Evolutionary conservation across 2,329 filamentous ascomycete genomes (phyloP).

Genomic region (Apiospora koreana): DNA sequence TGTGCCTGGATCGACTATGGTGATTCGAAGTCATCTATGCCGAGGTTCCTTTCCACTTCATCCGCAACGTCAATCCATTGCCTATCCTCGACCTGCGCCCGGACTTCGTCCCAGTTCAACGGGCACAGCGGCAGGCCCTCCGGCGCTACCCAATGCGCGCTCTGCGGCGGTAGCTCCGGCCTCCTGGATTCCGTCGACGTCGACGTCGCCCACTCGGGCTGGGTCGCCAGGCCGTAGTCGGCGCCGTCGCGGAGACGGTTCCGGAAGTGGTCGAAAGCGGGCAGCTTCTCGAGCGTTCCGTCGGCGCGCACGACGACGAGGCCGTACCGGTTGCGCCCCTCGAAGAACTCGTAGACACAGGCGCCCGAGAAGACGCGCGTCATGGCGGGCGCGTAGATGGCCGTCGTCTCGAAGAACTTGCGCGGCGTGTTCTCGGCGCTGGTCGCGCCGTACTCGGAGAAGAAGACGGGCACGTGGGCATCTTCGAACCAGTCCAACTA

Average conservation of each 20-base stretch:
- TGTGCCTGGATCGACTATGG: background rate
- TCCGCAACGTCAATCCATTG: constrained; percentile 25
- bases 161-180: constrained; percentile 16
- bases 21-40: background rate
- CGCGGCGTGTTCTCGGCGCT: constrained; percentile 51
- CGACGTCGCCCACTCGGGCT: background rate
- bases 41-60: constrained; percentile 14
- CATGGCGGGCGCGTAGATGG: constrained; percentile 58
- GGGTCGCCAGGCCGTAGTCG: background rate
- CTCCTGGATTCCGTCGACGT: background rate
- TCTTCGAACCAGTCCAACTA: constrained; percentile 16
- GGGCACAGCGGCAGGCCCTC: constrained; percentile 15
- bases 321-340: constrained; percentile 47
- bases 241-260: background rate
- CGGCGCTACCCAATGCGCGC: background rate
- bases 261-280: constrained; percentile 19
- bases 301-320: constrained; percentile 37
- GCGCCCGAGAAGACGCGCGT: constrained; percentile 57
- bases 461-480: constrained; percentile 49
- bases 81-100: constrained; percentile 18
- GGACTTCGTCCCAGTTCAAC: constrained; percentile 21
- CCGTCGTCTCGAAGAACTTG: constrained; percentile 57
- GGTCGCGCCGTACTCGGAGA: constrained; percentile 70
- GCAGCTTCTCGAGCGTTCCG: constrained; percentile 9
- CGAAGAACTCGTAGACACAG: constrained; percentile 62